Evolutionary conservation across 768 basidiomycete genomes (phyloP).

Genomic region (Dioszegia crocea): DNA sequence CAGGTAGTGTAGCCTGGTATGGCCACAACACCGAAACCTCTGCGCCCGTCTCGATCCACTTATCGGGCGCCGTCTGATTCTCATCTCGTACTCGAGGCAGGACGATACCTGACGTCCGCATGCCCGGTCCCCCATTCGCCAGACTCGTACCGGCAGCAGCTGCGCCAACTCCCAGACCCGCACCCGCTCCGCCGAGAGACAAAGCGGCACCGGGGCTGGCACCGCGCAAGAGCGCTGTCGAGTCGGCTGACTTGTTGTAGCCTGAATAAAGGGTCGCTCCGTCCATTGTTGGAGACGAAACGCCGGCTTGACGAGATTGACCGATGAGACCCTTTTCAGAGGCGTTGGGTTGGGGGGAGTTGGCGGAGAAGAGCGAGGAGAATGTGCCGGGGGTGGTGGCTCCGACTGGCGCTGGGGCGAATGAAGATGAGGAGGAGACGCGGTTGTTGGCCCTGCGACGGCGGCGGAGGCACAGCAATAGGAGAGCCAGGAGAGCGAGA

Average conservation of each 20-base stretch:
- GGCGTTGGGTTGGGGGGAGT: slow-evolving; percentile 12
- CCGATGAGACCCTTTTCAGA: slow-evolving; percentile 40
- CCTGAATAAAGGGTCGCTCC: slow-evolving; percentile 36
- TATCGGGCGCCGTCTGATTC: slow-evolving; percentile 39
- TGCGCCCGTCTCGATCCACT: slow-evolving; percentile 42
- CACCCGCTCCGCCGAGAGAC: neutral
- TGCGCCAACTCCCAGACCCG: slow-evolving; percentile 10
- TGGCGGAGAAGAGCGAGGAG: slow-evolving; percentile 13
- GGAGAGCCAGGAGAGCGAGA: slow-evolving; percentile 22
- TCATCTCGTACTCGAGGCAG: slow-evolving; percentile 45
- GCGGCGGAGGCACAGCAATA: slow-evolving; percentile 21
- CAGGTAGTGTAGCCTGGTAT: slow-evolving; percentile 44
- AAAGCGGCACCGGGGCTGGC: neutral
- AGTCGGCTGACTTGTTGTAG: slow-evolving; percentile 4
- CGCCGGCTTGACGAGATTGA: slow-evolving; percentile 6
- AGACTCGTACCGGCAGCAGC: slow-evolving; percentile 4
- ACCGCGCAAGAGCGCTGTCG: neutral
- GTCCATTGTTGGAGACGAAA: slow-evolving; percentile 32
- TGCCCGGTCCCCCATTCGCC: slow-evolving; percentile 19
- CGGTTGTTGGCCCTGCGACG: slow-evolving; percentile 12
- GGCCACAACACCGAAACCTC: slow-evolving; percentile 48
- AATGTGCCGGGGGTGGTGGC: slow-evolving; percentile 8
- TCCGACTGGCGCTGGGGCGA: slow-evolving; percentile 8
- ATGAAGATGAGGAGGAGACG: slow-evolving; percentile 28
- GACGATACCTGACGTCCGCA: slow-evolving; percentile 36